phyloP scores from a whole-genome alignment of 2,329 filamentous ascomycete species.

The Tolypocladium guangdongense region DNA sequence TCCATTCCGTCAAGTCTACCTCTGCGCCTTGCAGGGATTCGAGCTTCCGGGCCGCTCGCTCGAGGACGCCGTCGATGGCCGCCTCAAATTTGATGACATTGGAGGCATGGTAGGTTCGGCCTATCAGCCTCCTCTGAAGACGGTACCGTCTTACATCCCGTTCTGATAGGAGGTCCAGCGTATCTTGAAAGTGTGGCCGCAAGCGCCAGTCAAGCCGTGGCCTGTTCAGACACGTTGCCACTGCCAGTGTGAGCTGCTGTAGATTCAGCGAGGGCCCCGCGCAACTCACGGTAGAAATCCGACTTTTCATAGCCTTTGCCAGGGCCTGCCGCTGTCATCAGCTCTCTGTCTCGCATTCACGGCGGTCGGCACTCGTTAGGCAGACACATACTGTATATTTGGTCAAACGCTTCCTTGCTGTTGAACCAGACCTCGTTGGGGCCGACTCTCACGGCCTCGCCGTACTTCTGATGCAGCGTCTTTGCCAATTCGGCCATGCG shows the following conservation, averaged over 20 bases:
- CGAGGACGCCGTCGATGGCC: slow-evolving; percentile 29
- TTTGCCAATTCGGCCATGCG: slow-evolving; percentile 28
- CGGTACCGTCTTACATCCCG: slow-evolving; percentile 34
- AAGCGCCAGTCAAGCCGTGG: slow-evolving; percentile 29
- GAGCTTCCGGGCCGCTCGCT: slow-evolving; percentile 23
- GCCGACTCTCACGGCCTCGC: slow-evolving; percentile 39
- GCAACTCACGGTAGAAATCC: slow-evolving; percentile 36
- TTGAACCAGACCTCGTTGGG: slow-evolving; percentile 44
- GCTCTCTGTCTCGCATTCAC: not conserved
- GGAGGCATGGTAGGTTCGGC: slow-evolving; percentile 32
- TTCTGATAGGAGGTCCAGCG: slow-evolving; percentile 40
- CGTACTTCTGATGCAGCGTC: slow-evolving; percentile 34
- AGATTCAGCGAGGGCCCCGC: not conserved
- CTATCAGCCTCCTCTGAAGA: slow-evolving; percentile 36
- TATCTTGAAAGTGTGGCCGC: slow-evolving; percentile 26
- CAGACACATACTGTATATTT: slow-evolving; percentile 32
- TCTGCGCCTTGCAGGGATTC: slow-evolving; percentile 23
- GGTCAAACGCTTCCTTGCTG: slow-evolving; percentile 33
- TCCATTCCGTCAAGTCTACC: slow-evolving; percentile 42
- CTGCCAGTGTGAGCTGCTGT: slow-evolving; percentile 13
- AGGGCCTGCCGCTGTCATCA: slow-evolving; percentile 22
- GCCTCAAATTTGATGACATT: slow-evolving; percentile 30
- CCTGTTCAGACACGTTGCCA: slow-evolving; percentile 33
- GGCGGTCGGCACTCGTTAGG: not conserved
- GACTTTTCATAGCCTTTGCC: slow-evolving; percentile 39